Evolutionary conservation across 2,329 filamentous ascomycete species (phyloP), one percentile per base, ranked within the genome.

Genomic region (Didymella keratinophila): DNA sequence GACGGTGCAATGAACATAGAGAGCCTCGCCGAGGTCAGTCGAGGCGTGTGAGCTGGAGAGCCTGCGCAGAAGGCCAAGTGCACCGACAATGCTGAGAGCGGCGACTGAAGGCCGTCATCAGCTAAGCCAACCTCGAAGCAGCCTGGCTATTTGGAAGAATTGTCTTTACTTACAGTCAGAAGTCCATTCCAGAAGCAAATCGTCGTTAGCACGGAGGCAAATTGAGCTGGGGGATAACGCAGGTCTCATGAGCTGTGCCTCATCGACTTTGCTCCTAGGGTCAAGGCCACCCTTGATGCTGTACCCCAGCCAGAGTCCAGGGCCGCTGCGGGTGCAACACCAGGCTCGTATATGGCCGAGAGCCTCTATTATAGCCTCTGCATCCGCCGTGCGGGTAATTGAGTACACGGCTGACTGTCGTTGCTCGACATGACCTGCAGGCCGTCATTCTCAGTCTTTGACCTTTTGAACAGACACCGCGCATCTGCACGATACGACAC

Each of bases 241-340:
- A 70, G 69, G 63, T 64, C 52, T 41, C 49, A 60, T 58, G 60
- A 60, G 62, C 65, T 61, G 67, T 72, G 71, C 70, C 61, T 72
- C 58, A 70, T 61, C 64, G 60, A 71, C 64, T 67, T 69, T 69
- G 67, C 70, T 74, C 67, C 71, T 68, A 73, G 69, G 68, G 68
- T 71, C 60, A 63, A 66, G 61, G 61, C 37, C 20, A 53, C 41
- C 23, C 27, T 28, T 21, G 66, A 67, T 60, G 66, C 64, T 55
- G 56, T 61, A 67, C 65, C 66, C 64, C 51, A 58, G 65, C 70
- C 61, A 62, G 67, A 65, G 60, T 62, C 64, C 66, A 60, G 68
- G 70, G 66, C 67, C 58, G 60, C 62, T 71, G 69, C 68, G 65
- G 58, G 41, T 61, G 61, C 58, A 67, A 62, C 66, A 25, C 25